Conservation (phyloP, 1,284 basidiomycete species). For the Bondarzewia mesenterica region DNA sequence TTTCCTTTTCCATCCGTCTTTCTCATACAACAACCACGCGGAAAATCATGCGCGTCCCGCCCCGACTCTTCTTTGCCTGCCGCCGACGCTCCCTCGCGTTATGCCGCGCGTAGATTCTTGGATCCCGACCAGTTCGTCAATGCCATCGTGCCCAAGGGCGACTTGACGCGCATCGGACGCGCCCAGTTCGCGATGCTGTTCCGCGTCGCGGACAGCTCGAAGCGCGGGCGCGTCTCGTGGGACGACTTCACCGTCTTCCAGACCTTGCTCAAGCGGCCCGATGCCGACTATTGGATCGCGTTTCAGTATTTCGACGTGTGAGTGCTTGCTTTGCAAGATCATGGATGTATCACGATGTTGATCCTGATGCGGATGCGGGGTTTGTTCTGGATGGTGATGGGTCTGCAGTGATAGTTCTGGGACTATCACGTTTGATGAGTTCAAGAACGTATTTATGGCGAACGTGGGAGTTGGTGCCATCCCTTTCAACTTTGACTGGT, state of each 20-base stretch:
- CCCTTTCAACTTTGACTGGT: conserved; percentile 94
- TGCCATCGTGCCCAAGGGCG: conserved; percentile 81
- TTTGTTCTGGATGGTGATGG: not conserved
- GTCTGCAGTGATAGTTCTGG: conserved; percentile 72
- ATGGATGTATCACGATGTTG: not conserved
- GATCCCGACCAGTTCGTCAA: conserved; percentile 83
- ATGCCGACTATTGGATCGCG: conserved; percentile 93
- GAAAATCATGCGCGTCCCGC: not conserved
- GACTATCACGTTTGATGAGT: conserved; percentile 85
- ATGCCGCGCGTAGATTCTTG: conserved; percentile 51
- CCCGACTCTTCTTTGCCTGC: not conserved
- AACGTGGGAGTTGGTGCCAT: conserved; percentile 78
- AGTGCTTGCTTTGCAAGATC: conserved; percentile 23
- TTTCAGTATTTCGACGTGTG: conserved; percentile 95
- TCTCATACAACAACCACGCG: not conserved
- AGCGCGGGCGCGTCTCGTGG: conserved; percentile 80
- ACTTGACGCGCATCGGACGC: conserved; percentile 77
- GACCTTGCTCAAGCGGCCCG: conserved; percentile 81
- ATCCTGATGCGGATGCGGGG: not conserved
- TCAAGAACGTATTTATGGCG: conserved; percentile 82
- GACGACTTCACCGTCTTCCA: conserved; percentile 94
- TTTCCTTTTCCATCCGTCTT: not conserved
- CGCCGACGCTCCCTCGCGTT: not conserved
- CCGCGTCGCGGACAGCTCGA: conserved; percentile 78
- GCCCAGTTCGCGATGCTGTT: conserved; percentile 86